phyloP scores from a whole-genome alignment of 768 basidiomycete genomes.

The Hericium alpestre region DNA sequence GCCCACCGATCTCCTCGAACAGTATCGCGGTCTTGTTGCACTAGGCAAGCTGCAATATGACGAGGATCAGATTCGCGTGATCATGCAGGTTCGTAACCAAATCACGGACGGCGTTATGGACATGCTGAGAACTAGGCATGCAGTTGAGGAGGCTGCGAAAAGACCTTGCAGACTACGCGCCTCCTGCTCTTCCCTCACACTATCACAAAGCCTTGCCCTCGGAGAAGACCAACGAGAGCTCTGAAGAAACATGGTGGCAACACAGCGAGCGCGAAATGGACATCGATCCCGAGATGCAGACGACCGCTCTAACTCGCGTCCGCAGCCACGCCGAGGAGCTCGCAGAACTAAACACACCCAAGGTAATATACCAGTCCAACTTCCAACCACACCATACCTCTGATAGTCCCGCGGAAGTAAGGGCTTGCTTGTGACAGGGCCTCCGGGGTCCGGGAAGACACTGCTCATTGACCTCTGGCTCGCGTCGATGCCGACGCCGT shows the following conservation, averaged over 20 bases:
- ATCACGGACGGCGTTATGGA: too few relatives aligned
- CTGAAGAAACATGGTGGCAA: slow-evolving; percentile 23
- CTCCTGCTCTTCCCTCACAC: slow-evolving; percentile 29
- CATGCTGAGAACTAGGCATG: not conserved
- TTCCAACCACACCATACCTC: not conserved
- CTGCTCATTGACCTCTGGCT: slow-evolving; percentile 49
- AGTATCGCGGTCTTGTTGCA: slow-evolving; percentile 36
- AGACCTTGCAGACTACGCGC: slow-evolving; percentile 38
- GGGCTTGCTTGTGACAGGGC: slow-evolving; percentile 42
- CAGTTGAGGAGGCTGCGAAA: slow-evolving; percentile 39
- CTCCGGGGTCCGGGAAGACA: slow-evolving; percentile 44
- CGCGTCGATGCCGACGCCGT: slow-evolving; percentile 36
- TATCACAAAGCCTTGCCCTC: slow-evolving; percentile 14
- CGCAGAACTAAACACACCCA: slow-evolving; percentile 37
- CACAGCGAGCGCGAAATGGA: slow-evolving; percentile 13
- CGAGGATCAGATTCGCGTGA: slow-evolving; percentile 40
- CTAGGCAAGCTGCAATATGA: slow-evolving; percentile 38
- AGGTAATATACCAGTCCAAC: slow-evolving; percentile 23
- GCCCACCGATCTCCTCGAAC: slow-evolving; percentile 32
- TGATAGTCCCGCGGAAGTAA: slow-evolving; percentile 10
- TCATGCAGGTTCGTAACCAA: slow-evolving; percentile 33
- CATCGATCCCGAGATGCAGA: slow-evolving; percentile 8
- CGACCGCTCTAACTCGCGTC: slow-evolving; percentile 27
- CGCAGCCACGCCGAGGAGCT: slow-evolving; percentile 42
- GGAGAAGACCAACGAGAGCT: slow-evolving; percentile 10